These are phyloP conservation scores for Penicillium sumatraense DNA, from an alignment of 2,329 filamentous ascomycete species.

Conservation along the genomic window DNA sequence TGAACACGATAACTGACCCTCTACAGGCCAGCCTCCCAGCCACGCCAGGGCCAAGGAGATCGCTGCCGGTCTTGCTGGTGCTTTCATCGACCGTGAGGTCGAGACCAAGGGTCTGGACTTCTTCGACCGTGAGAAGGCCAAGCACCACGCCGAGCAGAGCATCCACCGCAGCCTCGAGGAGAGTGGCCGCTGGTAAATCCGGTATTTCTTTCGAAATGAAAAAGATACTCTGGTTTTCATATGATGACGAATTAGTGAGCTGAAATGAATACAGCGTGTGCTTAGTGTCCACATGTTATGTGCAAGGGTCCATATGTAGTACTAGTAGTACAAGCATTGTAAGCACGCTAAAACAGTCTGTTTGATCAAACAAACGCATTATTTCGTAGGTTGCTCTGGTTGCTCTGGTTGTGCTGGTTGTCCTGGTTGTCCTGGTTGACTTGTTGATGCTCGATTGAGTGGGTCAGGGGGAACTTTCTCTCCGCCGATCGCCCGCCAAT, in stretches of 20 bases:
- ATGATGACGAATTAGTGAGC: neutral
- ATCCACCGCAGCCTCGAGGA: conserved; percentile 6
- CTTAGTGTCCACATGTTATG: too few relatives aligned
- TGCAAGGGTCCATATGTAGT: too few relatives aligned
- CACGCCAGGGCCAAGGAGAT: conserved; percentile 79
- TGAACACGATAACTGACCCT: neutral
- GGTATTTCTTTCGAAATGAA: neutral
- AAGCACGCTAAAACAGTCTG: too few relatives aligned
- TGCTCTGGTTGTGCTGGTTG: too few relatives aligned
- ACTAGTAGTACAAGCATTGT: too few relatives aligned
- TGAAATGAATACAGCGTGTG: neutral
- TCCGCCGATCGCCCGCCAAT: neutral
- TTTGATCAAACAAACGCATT: too few relatives aligned
- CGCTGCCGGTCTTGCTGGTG: conserved; percentile 74
- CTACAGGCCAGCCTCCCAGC: conserved; percentile 68
- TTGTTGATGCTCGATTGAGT: too few relatives aligned
- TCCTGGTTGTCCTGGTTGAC: too few relatives aligned
- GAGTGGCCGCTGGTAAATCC: conserved; percentile 16
- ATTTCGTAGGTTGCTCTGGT: too few relatives aligned
- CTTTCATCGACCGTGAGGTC: conserved; percentile 75
- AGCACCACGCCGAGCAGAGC: conserved; percentile 55
- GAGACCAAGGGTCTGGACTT: conserved; percentile 69
- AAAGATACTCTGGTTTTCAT: neutral
- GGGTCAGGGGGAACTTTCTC: neutral
- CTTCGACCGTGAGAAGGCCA: conserved; percentile 63